These are phyloP conservation scores for Marasmius tenuissimus DNA, from an alignment of 1,284 basidiomycete genomes.

Conservation along the genomic window DNA sequence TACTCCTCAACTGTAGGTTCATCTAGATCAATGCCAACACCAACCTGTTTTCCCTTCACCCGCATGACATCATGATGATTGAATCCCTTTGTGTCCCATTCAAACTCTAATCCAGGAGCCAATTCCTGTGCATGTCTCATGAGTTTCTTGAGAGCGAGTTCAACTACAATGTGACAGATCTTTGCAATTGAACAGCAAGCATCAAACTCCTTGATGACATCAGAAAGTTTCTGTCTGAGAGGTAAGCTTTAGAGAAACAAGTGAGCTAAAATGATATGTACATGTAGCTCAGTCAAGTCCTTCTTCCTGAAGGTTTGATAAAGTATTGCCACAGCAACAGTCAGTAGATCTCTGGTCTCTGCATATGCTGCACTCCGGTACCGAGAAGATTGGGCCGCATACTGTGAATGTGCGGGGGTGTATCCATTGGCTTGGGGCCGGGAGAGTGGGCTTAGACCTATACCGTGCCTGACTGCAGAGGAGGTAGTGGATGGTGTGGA, in stretches of 20 bases:
- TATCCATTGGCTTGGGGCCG: not conserved
- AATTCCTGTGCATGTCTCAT: not conserved
- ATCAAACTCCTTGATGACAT: not conserved
- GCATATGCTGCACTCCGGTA: not conserved
- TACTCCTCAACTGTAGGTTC: not conserved
- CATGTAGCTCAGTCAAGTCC: not conserved
- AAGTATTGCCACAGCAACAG: not conserved
- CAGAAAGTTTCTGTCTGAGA: not conserved
- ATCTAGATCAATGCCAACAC: not conserved
- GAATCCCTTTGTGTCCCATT: not conserved
- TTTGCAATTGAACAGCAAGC: not conserved
- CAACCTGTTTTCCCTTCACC: not conserved
- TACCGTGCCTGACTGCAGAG: not conserved
- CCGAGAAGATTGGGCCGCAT: not conserved
- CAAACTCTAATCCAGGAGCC: not conserved
- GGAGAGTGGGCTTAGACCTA: not conserved
- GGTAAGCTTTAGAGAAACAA: not conserved
- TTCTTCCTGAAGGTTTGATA: not conserved
- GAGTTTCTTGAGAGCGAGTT: not conserved
- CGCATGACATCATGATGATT: not conserved
- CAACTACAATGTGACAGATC: not conserved
- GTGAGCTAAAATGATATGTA: not conserved
- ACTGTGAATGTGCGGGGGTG: not conserved
- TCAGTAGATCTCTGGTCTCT: not conserved
- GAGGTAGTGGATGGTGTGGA: not conserved